A percentile compares a stretch with the other conserved stretches of the same genome.
Evolutionary conservation across 495 filamentous ascomycete species (phyloP).

Genomic region (Lasiosphaeria ovina): DNA sequence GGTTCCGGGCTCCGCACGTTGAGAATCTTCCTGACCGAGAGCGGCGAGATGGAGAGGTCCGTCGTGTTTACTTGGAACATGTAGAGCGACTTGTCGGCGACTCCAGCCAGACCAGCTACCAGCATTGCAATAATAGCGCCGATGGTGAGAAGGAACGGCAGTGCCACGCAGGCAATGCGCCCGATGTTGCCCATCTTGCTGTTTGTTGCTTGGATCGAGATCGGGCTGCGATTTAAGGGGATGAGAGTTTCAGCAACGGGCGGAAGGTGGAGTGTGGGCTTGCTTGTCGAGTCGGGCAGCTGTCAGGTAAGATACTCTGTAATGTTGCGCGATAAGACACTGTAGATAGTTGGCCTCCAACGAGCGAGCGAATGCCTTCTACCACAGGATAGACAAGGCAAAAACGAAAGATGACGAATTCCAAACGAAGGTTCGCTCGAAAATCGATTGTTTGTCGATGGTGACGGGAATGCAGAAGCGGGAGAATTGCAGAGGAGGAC

Average conservation of each 20-base stretch:
- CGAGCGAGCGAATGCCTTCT: too few relatives aligned
- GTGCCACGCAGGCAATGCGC: constrained; percentile 75
- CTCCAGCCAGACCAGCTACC: constrained; percentile 69
- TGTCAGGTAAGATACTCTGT: neutral
- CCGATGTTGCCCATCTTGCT: constrained; percentile 48
- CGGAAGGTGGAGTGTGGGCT: neutral
- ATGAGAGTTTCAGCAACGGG: neutral
- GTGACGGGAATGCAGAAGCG: neutral
- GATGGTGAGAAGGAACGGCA: constrained; percentile 73
- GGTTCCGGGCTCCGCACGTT: constrained; percentile 13
- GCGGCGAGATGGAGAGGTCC: constrained; percentile 43
- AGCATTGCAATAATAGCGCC: constrained; percentile 70
- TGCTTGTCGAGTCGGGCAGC: neutral
- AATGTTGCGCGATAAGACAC: too few relatives aligned
- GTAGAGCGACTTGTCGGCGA: constrained; percentile 65
- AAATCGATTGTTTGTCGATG: too few relatives aligned
- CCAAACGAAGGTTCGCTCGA: too few relatives aligned
- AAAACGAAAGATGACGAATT: too few relatives aligned
- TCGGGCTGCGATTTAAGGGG: neutral
- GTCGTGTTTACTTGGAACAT: constrained; percentile 67
- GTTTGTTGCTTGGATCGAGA: constrained; percentile 4
- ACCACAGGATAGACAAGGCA: too few relatives aligned
- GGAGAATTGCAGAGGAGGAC: neutral
- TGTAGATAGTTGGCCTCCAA: too few relatives aligned
- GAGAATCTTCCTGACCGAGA: constrained; percentile 18